Conservation (phyloP, 2,329 filamentous ascomycete species). For the Aotearoamyces nothofagi region DNA sequence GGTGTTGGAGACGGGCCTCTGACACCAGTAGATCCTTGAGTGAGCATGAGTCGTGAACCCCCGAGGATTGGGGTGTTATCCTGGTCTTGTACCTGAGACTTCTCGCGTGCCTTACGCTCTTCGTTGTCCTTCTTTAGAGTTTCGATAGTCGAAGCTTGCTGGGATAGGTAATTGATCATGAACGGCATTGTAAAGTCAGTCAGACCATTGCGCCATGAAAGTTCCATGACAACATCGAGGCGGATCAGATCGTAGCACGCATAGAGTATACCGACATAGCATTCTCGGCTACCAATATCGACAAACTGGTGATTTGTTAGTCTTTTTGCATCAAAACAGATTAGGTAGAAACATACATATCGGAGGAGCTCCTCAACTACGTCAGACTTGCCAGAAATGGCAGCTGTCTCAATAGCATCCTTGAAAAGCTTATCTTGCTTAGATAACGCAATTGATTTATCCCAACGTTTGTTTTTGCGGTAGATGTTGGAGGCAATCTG, state of each 20-base stretch:
- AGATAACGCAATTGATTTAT: constrained; percentile 92
- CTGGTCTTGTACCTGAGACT: constrained; percentile 65
- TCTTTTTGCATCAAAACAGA: constrained; percentile 2
- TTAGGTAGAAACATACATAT: constrained; percentile 58
- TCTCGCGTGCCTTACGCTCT: constrained; percentile 68
- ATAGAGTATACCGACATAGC: constrained; percentile 99
- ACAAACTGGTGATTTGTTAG: constrained; percentile 54
- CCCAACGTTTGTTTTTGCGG: constrained; percentile 99
- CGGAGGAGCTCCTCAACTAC: constrained; percentile 91
- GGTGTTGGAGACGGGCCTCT: constrained; percentile 46
- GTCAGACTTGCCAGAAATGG: constrained; percentile 77
- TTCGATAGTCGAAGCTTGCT: constrained; percentile 78
- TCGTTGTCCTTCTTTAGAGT: constrained; percentile 90
- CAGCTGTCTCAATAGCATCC: constrained; percentile 95
- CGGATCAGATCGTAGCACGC: constrained; percentile 96
- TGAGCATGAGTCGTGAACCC: constrained; percentile 82
- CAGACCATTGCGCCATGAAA: constrained; percentile 92
- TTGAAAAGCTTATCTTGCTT: constrained; percentile 99
- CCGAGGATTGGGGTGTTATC: constrained; percentile 90
- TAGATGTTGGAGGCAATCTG: constrained; percentile 98
- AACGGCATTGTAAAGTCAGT: constrained; percentile 98
- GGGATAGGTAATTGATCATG: constrained; percentile 95
- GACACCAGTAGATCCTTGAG: constrained; percentile 56
- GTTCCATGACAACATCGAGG: constrained; percentile 81
- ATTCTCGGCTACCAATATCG: constrained; percentile 96